phyloP scores from a whole-genome alignment of 2,329 filamentous ascomycete species.

The Alternaria angustiovoidea region DNA sequence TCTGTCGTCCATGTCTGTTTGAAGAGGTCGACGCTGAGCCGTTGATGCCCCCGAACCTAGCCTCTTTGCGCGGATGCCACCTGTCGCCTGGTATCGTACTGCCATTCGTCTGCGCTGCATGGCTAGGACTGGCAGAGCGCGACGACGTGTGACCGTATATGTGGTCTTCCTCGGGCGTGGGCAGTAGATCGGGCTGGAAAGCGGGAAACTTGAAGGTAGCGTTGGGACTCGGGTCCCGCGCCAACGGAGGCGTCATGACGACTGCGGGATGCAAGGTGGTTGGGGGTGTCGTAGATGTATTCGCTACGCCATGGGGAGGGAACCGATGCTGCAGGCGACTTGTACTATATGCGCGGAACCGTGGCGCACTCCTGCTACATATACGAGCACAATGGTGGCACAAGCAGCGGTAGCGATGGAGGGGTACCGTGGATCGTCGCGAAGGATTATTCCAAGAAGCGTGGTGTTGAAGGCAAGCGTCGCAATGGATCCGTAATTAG shows the following conservation, averaged over 20 bases:
- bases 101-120: slow-evolving; percentile 31
- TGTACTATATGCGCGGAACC: slow-evolving; percentile 1
- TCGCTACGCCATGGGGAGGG: slow-evolving; percentile 44
- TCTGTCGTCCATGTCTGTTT: slow-evolving; percentile 72
- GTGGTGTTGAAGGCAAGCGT: slow-evolving; percentile 27
- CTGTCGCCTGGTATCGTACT: slow-evolving; percentile 56
- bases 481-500: slow-evolving; percentile 28
- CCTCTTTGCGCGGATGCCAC: slow-evolving; percentile 69
- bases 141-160: slow-evolving; percentile 43
- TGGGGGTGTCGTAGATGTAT: slow-evolving; percentile 19
- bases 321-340: slow-evolving; percentile 3
- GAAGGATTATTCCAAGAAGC: slow-evolving; percentile 11
- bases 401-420: slow-evolving; percentile 5
- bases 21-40: slow-evolving; percentile 41
- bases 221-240: slow-evolving; percentile 40
- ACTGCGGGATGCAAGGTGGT: slow-evolving; percentile 24
- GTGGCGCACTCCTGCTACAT: slow-evolving; percentile 7
- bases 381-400: slow-evolving; percentile 1
- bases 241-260: slow-evolving; percentile 43
- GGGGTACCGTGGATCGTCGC: slow-evolving; percentile 4
- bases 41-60: slow-evolving; percentile 56
- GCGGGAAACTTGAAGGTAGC: slow-evolving; percentile 57
- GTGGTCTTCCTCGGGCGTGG: slow-evolving; percentile 49
- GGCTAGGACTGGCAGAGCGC: slow-evolving; percentile 43
- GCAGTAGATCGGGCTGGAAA: slow-evolving; percentile 54